phyloP scores from a whole-genome alignment of 345 rosid genomes.

The Populus alba region DNA sequence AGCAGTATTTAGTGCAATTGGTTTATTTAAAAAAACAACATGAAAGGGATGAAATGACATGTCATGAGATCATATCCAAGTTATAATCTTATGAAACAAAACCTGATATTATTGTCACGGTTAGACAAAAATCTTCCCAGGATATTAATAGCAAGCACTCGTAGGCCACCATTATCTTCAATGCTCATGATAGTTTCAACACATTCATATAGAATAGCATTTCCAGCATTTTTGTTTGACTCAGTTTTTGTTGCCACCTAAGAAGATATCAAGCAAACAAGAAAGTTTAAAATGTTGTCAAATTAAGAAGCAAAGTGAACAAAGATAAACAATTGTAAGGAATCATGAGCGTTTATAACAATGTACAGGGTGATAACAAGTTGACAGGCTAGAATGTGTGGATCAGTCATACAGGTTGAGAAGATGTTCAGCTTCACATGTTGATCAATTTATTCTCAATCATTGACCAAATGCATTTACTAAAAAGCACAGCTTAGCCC shows the following conservation, averaged over 20 bases:
- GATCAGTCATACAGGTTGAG: background rate
- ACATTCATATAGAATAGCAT: constrained; percentile 95
- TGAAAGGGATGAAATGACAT: background rate
- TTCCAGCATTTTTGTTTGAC: constrained; percentile 98
- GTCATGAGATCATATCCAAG: background rate
- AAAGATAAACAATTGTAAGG: background rate
- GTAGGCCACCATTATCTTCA: constrained; percentile 91
- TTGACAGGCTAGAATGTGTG: background rate
- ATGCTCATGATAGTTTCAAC: constrained; percentile 98
- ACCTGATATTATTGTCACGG: constrained; percentile 99
- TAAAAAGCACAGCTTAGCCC: background rate
- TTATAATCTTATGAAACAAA: background rate
- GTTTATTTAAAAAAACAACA: background rate
- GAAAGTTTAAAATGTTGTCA: background rate
- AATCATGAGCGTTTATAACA: background rate
- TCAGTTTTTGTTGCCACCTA: constrained; percentile 99
- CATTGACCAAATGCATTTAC: background rate
- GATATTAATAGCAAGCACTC: constrained; percentile 98
- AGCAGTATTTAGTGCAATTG: background rate
- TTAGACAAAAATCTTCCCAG: constrained; percentile 97
- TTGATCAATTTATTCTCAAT: background rate
- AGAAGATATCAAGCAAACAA: constrained; percentile 25
- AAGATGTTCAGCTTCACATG: background rate
- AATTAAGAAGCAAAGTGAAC: background rate
- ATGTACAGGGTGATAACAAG: background rate